Base-by-base conservation (phyloP, 2,329 filamentous ascomycete genomes). In the Cryphonectria naterciae region DNA sequence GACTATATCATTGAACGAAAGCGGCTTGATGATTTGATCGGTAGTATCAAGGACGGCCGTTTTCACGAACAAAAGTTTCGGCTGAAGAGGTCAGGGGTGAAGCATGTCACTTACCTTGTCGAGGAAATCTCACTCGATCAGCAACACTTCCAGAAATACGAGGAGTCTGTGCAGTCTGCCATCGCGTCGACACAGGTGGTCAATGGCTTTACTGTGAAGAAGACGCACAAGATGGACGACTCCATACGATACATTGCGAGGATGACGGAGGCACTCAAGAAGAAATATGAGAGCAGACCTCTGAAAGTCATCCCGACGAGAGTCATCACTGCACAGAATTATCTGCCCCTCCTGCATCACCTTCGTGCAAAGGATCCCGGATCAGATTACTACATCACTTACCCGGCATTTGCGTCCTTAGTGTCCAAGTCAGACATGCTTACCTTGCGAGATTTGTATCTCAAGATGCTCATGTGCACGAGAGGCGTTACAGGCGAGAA, bases 61-160 rank as follows among this genome's bases (percentile, higher is more conserved):
- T 95, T 94, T 75, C 91, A 92, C 75, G 93, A 96, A 78, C 93
- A 96, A 78, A 95, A 96, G 78, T 95, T 94, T 77, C 90, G 93
- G 1, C 85, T 95, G 15, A 87, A 87, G 68, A 89, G 89, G 67
- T 93, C 89, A 0, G 93, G 93, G 0, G 84, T 93, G n/a, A 88
- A 88, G 70, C 92, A 94, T 75, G 91, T 95, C 19, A 86, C 93
- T 52, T 96, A 95, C 77, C 85, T 96, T 35, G 86, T 96, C 69
- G 93, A 96, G 77, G 90, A 94, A 74, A 91, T 92, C 70, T 78
- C 86, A 15, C 85, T 93, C 77, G 85, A 90, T 60, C 77, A 85
- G 0, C 84, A 87, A 10, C 78, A 83, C 56, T 83, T 83, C 49
- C 81, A 84, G 35, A 87, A 86, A 72, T 90, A 91, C 75, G 87